Evolutionary conservation across 768 basidiomycete genomes (phyloP).

Genomic region (Mycena amicta): DNA sequence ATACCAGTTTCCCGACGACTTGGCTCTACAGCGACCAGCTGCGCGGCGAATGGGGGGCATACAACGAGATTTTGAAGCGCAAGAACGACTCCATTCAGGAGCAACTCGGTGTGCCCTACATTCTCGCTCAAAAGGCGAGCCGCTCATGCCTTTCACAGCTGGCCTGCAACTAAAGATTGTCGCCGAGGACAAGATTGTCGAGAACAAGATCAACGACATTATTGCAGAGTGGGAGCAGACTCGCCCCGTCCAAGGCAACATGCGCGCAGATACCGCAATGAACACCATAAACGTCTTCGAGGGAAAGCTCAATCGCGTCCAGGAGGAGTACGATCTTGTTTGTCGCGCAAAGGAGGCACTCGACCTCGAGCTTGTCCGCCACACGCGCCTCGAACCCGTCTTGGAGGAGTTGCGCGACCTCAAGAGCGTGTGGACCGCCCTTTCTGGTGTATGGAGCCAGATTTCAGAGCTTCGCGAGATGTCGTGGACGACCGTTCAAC

Average conservation of each 20-base stretch:
- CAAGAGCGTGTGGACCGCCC: slow-evolving; percentile 98
- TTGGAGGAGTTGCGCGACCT: slow-evolving; percentile 95
- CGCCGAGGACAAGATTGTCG: slow-evolving; percentile 98
- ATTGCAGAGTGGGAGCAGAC: slow-evolving; percentile 93
- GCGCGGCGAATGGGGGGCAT: slow-evolving; percentile 97
- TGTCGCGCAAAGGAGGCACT: slow-evolving; percentile 96
- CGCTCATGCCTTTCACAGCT: slow-evolving; percentile 47
- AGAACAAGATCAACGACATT: slow-evolving; percentile 92
- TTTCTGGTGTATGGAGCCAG: slow-evolving; percentile 96
- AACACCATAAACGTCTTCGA: slow-evolving; percentile 96
- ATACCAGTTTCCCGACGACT: slow-evolving; percentile 94
- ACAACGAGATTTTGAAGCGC: slow-evolving; percentile 95
- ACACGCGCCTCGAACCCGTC: slow-evolving; percentile 90
- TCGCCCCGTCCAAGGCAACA: slow-evolving; percentile 94
- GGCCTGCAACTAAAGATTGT: slow-evolving; percentile 99
- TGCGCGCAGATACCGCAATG: slow-evolving; percentile 96
- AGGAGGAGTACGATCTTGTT: slow-evolving; percentile 94
- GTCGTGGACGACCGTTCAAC: slow-evolving; percentile 90
- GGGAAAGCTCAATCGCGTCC: slow-evolving; percentile 82
- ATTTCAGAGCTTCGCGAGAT: slow-evolving; percentile 87
- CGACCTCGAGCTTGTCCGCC: slow-evolving; percentile 86
- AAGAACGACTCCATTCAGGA: slow-evolving; percentile 99
- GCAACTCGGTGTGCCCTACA: slow-evolving; percentile 77
- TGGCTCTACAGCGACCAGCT: slow-evolving; percentile 99
- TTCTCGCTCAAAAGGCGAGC: slow-evolving; percentile 1